phyloP scores from a whole-genome alignment of 2,329 filamentous ascomycete species.

The Dothideomycetes sp. region DNA sequence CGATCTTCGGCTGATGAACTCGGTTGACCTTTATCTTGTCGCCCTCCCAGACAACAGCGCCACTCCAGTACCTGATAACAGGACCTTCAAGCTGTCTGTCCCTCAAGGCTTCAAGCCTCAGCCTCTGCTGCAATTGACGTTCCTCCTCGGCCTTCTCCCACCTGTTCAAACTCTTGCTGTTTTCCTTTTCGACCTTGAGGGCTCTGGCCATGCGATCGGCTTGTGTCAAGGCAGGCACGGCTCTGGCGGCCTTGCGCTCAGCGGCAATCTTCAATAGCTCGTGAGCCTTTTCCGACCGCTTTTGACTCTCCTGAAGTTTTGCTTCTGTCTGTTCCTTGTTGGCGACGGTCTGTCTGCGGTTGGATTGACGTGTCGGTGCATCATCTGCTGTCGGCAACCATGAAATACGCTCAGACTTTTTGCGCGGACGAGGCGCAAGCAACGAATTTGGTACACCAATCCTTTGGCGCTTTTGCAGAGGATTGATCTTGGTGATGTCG shows the following conservation, averaged over 20 bases:
- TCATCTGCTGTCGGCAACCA: slow-evolving; percentile 58
- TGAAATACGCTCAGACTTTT: slow-evolving; percentile 62
- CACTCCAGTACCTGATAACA: slow-evolving; percentile 88
- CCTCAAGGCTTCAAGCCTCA: slow-evolving; percentile 77
- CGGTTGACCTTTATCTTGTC: slow-evolving; percentile 56
- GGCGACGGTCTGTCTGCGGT: slow-evolving; percentile 52
- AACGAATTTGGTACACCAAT: slow-evolving; percentile 37
- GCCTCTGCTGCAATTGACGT: slow-evolving; percentile 72
- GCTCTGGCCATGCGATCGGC: slow-evolving; percentile 75
- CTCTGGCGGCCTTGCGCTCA: slow-evolving; percentile 25
- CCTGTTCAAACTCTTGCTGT: slow-evolving; percentile 80
- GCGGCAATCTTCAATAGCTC: slow-evolving; percentile 54
- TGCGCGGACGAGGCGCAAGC: slow-evolving; percentile 32
- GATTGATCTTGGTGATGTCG: slow-evolving; percentile 41
- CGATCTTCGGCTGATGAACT: slow-evolving; percentile 27
- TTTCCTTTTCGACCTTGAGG: slow-evolving; percentile 71
- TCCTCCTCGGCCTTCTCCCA: slow-evolving; percentile 92
- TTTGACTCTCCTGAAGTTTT: slow-evolving; percentile 65
- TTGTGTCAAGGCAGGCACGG: slow-evolving; percentile 38
- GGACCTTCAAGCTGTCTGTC: slow-evolving; percentile 80
- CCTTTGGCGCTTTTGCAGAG: slow-evolving; percentile 59
- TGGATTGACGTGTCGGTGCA: slow-evolving; percentile 53
- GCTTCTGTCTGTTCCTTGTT: slow-evolving; percentile 51
- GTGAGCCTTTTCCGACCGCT: slow-evolving; percentile 60
- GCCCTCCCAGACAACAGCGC: slow-evolving; percentile 72